phyloP scores from a whole-genome alignment of 2,329 filamentous ascomycete species.

The Macroventuria anomochaeta region DNA sequence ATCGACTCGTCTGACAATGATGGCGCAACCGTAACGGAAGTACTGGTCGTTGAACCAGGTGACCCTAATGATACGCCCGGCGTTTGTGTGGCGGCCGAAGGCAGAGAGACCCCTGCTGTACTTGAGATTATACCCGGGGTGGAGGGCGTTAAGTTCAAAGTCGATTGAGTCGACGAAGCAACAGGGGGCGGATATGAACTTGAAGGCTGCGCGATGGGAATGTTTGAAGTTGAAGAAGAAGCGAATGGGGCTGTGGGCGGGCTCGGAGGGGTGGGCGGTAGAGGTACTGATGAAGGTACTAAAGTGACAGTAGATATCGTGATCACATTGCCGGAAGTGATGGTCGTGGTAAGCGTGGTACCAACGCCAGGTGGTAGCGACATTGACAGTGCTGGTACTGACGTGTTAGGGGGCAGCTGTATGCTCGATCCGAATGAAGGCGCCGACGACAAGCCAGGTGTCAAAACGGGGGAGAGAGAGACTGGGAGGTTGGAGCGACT shows the following conservation, averaged over 20 bases:
- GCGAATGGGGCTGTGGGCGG: background rate
- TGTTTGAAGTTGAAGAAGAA: background rate
- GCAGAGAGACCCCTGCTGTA: background rate
- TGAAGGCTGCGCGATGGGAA: background rate
- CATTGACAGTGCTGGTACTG: background rate
- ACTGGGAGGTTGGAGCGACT: slow-evolving; percentile 22
- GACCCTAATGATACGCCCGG: too few relatives aligned
- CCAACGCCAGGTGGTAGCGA: background rate
- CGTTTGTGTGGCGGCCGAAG: background rate
- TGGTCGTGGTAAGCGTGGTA: background rate
- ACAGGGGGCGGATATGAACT: background rate
- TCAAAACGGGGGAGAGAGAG: slow-evolving; percentile 10
- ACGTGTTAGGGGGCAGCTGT: background rate
- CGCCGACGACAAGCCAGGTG: slow-evolving; percentile 9
- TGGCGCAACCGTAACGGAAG: background rate
- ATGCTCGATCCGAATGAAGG: background rate
- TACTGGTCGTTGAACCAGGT: background rate
- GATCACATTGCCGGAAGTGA: background rate
- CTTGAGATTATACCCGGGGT: background rate
- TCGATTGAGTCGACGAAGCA: background rate
- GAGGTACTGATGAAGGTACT: background rate
- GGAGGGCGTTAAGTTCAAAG: background rate
- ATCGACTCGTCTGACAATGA: background rate
- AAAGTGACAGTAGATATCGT: background rate
- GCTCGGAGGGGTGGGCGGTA: background rate